Evolutionary conservation across 805 yeast species (phyloP).

Genomic region (Candida schatavii): DNA sequence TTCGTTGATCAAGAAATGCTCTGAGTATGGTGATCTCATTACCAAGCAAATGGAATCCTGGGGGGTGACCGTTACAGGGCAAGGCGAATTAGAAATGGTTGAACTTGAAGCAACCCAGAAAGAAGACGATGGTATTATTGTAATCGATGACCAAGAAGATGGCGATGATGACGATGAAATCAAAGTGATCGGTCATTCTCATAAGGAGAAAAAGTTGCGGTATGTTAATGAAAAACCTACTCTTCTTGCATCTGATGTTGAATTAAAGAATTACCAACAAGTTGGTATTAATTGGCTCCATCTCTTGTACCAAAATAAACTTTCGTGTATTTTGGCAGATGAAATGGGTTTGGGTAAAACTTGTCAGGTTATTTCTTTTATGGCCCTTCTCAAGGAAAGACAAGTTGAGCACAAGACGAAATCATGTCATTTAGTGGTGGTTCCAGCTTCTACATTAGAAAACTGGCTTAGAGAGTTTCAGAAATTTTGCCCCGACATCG

Average conservation of each 20-base stretch:
- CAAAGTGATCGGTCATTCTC: constrained; percentile 23
- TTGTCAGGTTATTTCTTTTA: constrained; percentile 89
- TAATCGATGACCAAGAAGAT: constrained; percentile 7
- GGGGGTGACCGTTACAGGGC: constrained; percentile 80
- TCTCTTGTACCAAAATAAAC: constrained; percentile 67
- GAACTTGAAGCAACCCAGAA: constrained; percentile 18
- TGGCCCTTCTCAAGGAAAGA: constrained; percentile 77
- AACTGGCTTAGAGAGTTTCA: constrained; percentile 96
- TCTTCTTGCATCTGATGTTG: constrained; percentile 58
- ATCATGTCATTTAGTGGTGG: constrained; percentile 72
- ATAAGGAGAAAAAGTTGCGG: constrained; percentile 19
- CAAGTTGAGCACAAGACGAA: constrained; percentile 10
- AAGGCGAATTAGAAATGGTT: constrained; percentile 57
- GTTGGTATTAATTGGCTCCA: constrained; percentile 96
- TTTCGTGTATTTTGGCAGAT: constrained; percentile 94
- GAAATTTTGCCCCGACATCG: constrained; percentile 78
- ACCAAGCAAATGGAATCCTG: constrained; percentile 72
- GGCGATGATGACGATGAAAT: constrained; percentile 33
- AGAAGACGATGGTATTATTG: constrained; percentile 11
- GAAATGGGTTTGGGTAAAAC: constrained; percentile 99
- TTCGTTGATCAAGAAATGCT: constrained; percentile 81
- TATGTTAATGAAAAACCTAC: constrained; percentile 73
- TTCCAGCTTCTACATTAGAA: constrained; percentile 94
- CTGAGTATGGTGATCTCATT: constrained; percentile 69
- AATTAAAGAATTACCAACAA: constrained; percentile 85